These are phyloP conservation scores for Arabidopsis lyrata DNA, from an alignment of 441 rosid genomes.

Conservation along the genomic window DNA sequence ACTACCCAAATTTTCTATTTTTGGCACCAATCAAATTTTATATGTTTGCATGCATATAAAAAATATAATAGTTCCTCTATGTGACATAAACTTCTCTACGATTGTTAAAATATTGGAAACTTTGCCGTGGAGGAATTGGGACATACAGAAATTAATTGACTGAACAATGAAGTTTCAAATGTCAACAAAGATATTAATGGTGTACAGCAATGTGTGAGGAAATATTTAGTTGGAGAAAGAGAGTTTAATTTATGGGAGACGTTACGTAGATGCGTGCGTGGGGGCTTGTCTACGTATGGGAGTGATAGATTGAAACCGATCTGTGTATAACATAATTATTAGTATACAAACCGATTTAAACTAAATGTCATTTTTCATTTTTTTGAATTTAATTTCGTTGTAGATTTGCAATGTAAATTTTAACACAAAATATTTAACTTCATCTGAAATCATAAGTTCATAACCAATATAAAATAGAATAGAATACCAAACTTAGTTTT, in stretches of 20 bases:
- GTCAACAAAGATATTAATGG: conserved; percentile 43
- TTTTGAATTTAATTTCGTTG: too few species aligned
- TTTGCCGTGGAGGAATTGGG: conserved; percentile 16
- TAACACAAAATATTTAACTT: too few species aligned
- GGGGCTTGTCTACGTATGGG: conserved; percentile 27
- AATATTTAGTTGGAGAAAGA: conserved; percentile 25
- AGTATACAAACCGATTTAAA: too few species aligned
- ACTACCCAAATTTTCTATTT: too few species aligned
- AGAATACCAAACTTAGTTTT: background rate
- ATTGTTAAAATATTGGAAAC: background rate
- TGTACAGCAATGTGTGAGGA: conserved; percentile 38
- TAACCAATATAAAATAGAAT: background rate
- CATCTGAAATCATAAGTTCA: too few species aligned
- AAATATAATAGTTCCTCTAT: background rate
- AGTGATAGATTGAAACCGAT: background rate
- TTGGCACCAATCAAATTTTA: background rate
- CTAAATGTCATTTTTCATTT: too few species aligned
- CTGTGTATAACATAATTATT: background rate
- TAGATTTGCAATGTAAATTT: too few species aligned
- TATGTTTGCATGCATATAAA: background rate
- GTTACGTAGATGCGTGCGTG: conserved; percentile 28
- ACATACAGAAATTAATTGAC: conserved; percentile 34
- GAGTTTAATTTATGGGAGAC: conserved; percentile 36
- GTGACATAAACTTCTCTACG: background rate
- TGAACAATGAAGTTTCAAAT: conserved; percentile 16